Base-by-base conservation (phyloP, 2,329 filamentous ascomycete genomes). In the Monilinia fructigena region DNA sequence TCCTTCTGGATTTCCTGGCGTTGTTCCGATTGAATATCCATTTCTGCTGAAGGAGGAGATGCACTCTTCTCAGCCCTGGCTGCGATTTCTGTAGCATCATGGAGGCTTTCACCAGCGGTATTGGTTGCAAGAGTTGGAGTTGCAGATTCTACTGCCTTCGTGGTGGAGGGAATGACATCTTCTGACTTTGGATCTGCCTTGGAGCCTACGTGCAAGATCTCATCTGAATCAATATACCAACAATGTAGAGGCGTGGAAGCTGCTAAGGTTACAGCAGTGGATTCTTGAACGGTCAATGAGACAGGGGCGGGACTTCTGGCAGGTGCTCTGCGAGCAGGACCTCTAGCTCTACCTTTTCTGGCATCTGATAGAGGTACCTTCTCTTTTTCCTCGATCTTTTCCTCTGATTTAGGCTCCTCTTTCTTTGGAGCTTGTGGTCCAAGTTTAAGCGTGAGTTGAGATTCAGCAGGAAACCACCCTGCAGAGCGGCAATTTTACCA, bases 401-500 rank as follows among this genome's bases (percentile, higher is more conserved):
- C 83, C 63, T 87, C 82, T 18, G 82, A 79, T 12, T 80, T 76
- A 52, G 83, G 80, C 70, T 93, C 89, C 74, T 91, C 89, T 71
- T 91, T 89, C 80, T 92, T 93, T 1, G 88, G 85, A 12, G 83
- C 86, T 72, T 91, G 88, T n/a, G 93, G 94, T 1, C 95, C 95
- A 47, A 96, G 80, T 75, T 89, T 38, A 99, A 82, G 59, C 93
- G 90, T 73, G 92, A 93, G 78, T 98, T 97, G 53, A 99, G 81
- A 75, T 98, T 98, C 94, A 55, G 88, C 93, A 99, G 87, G 78
- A 99, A 98, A 3, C 91, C 92, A 48, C 91, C 91, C 78, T 96
- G 93, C 42, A 99, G 81, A 31, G 92, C 90, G 20, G 93, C 92
- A 76, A 99, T 96, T 81, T 98, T 98, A 73, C 87, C 86, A 12